phyloP scores from a whole-genome alignment of 2,329 filamentous ascomycete genomes.

The Fusarium armeniacum region DNA sequence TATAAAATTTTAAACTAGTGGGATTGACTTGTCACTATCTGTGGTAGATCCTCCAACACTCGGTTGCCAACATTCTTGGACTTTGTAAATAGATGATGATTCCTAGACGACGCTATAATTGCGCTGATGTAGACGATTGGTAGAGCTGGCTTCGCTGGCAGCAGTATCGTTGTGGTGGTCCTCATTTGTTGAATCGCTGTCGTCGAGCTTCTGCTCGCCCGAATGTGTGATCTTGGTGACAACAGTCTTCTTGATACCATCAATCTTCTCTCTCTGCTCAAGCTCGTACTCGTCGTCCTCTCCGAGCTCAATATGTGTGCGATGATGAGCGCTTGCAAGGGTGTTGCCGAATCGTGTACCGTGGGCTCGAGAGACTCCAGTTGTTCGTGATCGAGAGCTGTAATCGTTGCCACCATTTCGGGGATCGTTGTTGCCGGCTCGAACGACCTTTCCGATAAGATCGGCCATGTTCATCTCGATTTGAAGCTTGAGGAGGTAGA shows the following conservation, averaged over 20 bases:
- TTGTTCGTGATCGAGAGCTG: slow-evolving; percentile 41
- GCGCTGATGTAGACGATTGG: slow-evolving; percentile 40
- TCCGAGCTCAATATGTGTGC: slow-evolving; percentile 49
- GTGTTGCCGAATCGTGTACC: slow-evolving; percentile 37
- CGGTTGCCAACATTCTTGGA: background rate
- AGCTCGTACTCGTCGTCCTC: slow-evolving; percentile 48
- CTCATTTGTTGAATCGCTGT: slow-evolving; percentile 25
- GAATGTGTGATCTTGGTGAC: slow-evolving; percentile 41
- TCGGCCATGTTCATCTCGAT: slow-evolving; percentile 53
- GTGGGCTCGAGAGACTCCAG: slow-evolving; percentile 25
- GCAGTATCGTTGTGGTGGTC: slow-evolving; percentile 46
- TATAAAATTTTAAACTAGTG: background rate
- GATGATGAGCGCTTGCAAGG: slow-evolving; percentile 39
- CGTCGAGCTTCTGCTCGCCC: slow-evolving; percentile 12
- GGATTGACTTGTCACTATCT: background rate
- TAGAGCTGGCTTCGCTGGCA: slow-evolving; percentile 47
- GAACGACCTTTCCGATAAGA: slow-evolving; percentile 49
- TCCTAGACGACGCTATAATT: slow-evolving; percentile 26
- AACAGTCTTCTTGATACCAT: slow-evolving; percentile 48
- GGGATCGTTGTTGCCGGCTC: slow-evolving; percentile 41
- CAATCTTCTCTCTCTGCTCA: slow-evolving; percentile 44
- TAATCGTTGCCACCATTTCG: slow-evolving; percentile 37
- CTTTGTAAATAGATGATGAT: background rate
- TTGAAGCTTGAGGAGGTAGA: slow-evolving; percentile 50
- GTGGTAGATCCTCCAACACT: background rate